Evolutionary conservation across 495 filamentous ascomycete species (phyloP).

Genomic region (Astrothelium subdiscretum): DNA sequence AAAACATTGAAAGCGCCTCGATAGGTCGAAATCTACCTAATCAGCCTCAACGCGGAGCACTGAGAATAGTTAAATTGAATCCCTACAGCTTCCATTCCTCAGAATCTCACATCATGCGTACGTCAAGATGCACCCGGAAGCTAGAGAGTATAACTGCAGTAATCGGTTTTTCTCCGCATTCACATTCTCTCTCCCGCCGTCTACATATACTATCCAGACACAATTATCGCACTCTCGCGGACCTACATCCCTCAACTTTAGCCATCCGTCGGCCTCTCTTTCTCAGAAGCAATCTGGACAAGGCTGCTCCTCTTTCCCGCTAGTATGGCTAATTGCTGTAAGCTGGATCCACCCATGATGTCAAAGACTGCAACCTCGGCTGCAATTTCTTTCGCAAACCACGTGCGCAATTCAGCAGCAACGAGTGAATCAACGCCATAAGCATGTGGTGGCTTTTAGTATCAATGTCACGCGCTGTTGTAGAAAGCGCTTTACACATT

Average conservation of each 20-base stretch:
- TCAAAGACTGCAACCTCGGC: conserved; percentile 1
- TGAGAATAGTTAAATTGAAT: too few species aligned
- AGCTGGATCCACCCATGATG: not conserved
- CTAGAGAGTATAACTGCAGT: not conserved
- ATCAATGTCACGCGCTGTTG: not conserved
- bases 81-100: not conserved
- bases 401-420: not conserved
- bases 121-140: not conserved
- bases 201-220: not conserved
- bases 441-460: not conserved
- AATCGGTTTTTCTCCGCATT: not conserved
- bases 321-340: not conserved
- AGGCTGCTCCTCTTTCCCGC: not conserved
- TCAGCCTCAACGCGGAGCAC: not conserved
- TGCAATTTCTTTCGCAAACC: conserved; percentile 1
- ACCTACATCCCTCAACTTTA: not conserved
- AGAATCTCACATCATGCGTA: not conserved
- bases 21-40: too few species aligned
- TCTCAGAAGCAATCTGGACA: not conserved
- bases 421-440: conserved; percentile 4
- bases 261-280: not conserved
- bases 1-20: not conserved
- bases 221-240: not conserved
- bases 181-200: not conserved
- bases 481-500: not conserved